phyloP scores from a whole-genome alignment of 2,329 filamentous ascomycete genomes.

The Clarireedia homoeocarpa region DNA sequence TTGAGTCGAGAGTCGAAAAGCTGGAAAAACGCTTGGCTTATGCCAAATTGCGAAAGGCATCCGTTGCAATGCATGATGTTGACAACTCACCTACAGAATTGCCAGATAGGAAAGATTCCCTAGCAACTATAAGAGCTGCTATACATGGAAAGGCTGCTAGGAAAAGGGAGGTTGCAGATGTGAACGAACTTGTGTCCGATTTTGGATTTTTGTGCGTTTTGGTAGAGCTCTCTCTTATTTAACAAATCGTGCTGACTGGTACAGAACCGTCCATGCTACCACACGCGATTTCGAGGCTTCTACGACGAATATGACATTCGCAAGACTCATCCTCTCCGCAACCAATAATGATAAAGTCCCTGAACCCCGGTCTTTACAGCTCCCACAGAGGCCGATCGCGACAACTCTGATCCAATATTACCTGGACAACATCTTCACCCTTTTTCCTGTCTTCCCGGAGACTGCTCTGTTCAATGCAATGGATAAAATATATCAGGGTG shows the following conservation, averaged over 20 bases:
- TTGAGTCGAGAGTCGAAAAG: conserved; percentile 87
- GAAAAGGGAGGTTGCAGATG: conserved; percentile 69
- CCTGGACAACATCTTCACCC: conserved; percentile 69
- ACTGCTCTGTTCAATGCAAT: conserved; percentile 69
- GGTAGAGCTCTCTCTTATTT: not conserved
- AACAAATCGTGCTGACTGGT: conserved; percentile 8
- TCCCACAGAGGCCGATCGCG: conserved; percentile 66
- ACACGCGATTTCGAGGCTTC: conserved; percentile 90
- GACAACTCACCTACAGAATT: conserved; percentile 36
- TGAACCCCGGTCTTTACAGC: conserved; percentile 45
- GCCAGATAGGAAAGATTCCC: conserved; percentile 55
- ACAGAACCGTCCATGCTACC: conserved; percentile 85
- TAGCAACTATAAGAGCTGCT: conserved; percentile 52
- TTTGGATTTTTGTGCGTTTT: conserved; percentile 75
- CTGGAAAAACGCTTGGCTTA: conserved; percentile 71
- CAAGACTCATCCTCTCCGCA: conserved; percentile 77
- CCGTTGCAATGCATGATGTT: conserved; percentile 56
- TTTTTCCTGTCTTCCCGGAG: conserved; percentile 79
- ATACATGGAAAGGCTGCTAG: conserved; percentile 58
- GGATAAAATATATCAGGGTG: conserved; percentile 71
- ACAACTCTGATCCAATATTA: conserved; percentile 73
- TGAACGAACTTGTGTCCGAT: conserved; percentile 86
- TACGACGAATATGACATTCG: conserved; percentile 84
- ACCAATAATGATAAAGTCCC: conserved; percentile 67
- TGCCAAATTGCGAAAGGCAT: conserved; percentile 63